Percentiles rank a stretch among this genome's conserved stretches.
Evolutionary conservation across 495 filamentous ascomycete genomes (phyloP).

Genomic region (Neurospora discreta): DNA sequence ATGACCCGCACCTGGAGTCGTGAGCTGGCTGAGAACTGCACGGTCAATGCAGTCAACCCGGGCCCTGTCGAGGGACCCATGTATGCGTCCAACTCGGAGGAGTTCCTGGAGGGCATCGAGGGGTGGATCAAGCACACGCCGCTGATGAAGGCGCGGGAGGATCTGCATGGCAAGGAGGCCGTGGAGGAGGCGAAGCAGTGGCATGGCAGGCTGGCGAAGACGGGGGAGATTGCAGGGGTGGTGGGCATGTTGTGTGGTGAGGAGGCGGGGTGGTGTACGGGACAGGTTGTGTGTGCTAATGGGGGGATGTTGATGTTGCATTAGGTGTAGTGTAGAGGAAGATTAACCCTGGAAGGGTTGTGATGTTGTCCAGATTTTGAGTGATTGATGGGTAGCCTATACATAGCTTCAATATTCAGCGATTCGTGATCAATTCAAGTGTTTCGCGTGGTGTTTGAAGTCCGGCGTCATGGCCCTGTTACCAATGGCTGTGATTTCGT

Average conservation of each 20-base stretch:
- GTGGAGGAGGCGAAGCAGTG: slow-evolving; percentile 40
- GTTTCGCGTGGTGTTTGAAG: not conserved
- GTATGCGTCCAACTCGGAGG: slow-evolving; percentile 30
- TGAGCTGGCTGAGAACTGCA: slow-evolving; percentile 65
- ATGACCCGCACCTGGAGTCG: slow-evolving; percentile 86
- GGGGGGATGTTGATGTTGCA: slow-evolving; percentile 61
- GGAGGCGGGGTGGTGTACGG: slow-evolving; percentile 73
- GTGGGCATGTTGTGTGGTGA: slow-evolving; percentile 72
- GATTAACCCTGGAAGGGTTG: too few relatives aligned
- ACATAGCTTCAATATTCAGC: not conserved
- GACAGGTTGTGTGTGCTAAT: slow-evolving; percentile 79
- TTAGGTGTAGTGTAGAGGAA: slow-evolving; percentile 5
- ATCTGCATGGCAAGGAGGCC: slow-evolving; percentile 50
- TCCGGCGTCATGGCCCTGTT: not conserved
- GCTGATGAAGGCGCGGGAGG: slow-evolving; percentile 39
- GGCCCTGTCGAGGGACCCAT: slow-evolving; percentile 78
- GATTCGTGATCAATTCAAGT: not conserved
- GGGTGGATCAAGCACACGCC: slow-evolving; percentile 60
- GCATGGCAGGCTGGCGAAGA: slow-evolving; percentile 65
- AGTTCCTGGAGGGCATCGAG: slow-evolving; percentile 30
- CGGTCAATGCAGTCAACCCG: slow-evolving; percentile 83
- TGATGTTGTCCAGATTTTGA: not conserved
- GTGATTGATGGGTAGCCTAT: too few relatives aligned
- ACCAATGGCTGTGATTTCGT: not conserved
- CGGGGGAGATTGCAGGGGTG: slow-evolving; percentile 68